Conservation (phyloP, 192 early-diverging fungal species). For the Backusella parvicylindrica region DNA sequence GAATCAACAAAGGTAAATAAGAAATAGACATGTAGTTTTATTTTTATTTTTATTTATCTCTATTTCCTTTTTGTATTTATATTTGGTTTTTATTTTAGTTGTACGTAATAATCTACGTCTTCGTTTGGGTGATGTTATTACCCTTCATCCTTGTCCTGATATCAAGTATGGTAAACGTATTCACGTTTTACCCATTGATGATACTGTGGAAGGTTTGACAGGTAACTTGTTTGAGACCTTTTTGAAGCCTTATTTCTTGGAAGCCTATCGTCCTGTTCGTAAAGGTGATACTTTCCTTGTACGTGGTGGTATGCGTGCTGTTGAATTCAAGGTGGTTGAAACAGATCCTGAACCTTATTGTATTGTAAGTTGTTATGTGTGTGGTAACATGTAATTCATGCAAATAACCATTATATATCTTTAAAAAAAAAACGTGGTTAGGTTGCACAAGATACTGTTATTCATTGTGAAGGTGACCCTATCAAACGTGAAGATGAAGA, state of each 20-base stretch:
- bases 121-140: conserved; percentile 94
- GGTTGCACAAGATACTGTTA: conserved; percentile 97
- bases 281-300: conserved; percentile 95
- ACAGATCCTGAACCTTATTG: conserved; percentile 94
- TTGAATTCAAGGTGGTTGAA: conserved; percentile 99
- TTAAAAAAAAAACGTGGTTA: conserved; percentile 17
- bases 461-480: conserved; percentile 98
- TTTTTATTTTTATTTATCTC: not conserved
- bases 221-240: conserved; percentile 98
- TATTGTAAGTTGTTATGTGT: conserved; percentile 65
- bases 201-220: conserved; percentile 96
- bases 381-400: not conserved
- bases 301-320: conserved; percentile 93
- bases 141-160: conserved; percentile 91
- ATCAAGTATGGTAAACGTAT: conserved; percentile 98
- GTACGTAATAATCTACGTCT: conserved; percentile 94
- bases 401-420: not conserved
- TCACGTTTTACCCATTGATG: conserved; percentile 95
- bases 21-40: not conserved
- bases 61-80: too few relatives aligned
- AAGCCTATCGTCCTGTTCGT: conserved; percentile 95
- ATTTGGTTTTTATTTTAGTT: conserved; percentile 53
- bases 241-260: conserved; percentile 97
- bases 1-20: conserved; percentile 77
- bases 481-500: conserved; percentile 99